Evolutionary conservation across 2,329 filamentous ascomycete species (phyloP), one percentile per base, ranked within the genome.

Genomic region (Aureobasidium subglaciale): DNA sequence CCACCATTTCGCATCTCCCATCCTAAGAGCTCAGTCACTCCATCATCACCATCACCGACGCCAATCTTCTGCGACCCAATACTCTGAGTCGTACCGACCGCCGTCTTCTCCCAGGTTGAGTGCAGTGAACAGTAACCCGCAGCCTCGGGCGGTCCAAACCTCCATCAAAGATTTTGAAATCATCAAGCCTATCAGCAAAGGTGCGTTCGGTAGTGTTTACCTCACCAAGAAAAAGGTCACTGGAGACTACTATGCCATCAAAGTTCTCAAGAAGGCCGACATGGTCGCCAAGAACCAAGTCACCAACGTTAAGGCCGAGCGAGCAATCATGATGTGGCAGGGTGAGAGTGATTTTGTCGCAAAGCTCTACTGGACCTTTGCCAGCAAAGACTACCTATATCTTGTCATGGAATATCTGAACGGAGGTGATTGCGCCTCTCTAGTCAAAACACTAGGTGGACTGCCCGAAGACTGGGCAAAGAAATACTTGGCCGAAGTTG

Each of bases 301-400:
- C 63, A 96, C 93, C 63, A 99, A 99, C 67, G 93, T 99, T 66
- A 97, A 99, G 72, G 93, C 95, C 8, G 93, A 99, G 72, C 83
- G 93, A 62, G 95, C 95, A 20, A 99, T 99, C 68, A 97, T 99
- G 93, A 99, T 99, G 93, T 97, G 93, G 89, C 93, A 99, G 73
- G 93, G 93, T 20, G 90, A 97, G 71, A 99, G 95, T 69, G 93
- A 99, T 58, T 99, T 99, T 69, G 93, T 99, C 57, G 93, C 93
- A 24, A 99, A 99, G 74, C 80, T 99, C 11, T 99, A 97, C 74
- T 99, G 95, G 95, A 99, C 93, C 0, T 99, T 99, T 67, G 96
- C 93, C 4, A 99, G 92, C 78, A 99, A 99, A 68, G 93, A 99
- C 67, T 99, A 96, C 67, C 83, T 99, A 22, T 99, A 97, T 68